phyloP scores from a whole-genome alignment of 345 rosid species.

The Leavenworthia alabamica region DNA sequence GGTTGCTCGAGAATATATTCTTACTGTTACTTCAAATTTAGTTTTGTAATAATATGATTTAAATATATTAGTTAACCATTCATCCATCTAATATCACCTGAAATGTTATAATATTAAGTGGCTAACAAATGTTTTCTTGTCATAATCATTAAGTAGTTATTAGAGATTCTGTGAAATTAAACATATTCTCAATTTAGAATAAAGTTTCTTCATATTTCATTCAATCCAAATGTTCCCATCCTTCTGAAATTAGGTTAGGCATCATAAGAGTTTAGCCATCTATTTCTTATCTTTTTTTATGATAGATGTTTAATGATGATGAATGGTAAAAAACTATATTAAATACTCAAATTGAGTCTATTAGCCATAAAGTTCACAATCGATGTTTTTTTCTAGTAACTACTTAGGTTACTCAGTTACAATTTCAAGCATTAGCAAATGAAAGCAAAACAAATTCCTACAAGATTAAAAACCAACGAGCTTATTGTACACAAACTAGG shows the following conservation, averaged over 20 bases:
- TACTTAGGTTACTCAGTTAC: not conserved
- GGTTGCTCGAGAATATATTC: conserved; percentile 28
- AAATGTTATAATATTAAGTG: not conserved
- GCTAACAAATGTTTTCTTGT: conserved; percentile 19
- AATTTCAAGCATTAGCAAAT: not conserved
- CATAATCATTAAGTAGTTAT: conserved; percentile 18
- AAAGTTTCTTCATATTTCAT: not conserved
- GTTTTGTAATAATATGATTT: conserved; percentile 1
- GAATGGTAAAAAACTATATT: not conserved
- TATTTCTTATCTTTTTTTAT: not conserved
- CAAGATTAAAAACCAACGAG: not conserved
- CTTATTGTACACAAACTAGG: not conserved
- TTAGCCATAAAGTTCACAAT: not conserved
- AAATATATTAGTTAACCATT: conserved; percentile 9
- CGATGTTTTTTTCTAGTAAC: not conserved
- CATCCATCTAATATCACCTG: conserved; percentile 11
- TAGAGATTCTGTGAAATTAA: conserved; percentile 6
- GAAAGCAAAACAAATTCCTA: not conserved
- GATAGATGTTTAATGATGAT: conserved; percentile 3
- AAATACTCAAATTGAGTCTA: not conserved
- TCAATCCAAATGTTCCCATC: conserved; percentile 1
- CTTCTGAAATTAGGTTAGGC: not conserved
- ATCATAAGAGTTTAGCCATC: not conserved
- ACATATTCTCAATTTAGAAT: not conserved
- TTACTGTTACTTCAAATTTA: conserved; percentile 7